Evolutionary conservation across 768 basidiomycete genomes (phyloP), one percentile per base, ranked within the genome.

Genomic region (Stropharia rugosoannulata): DNA sequence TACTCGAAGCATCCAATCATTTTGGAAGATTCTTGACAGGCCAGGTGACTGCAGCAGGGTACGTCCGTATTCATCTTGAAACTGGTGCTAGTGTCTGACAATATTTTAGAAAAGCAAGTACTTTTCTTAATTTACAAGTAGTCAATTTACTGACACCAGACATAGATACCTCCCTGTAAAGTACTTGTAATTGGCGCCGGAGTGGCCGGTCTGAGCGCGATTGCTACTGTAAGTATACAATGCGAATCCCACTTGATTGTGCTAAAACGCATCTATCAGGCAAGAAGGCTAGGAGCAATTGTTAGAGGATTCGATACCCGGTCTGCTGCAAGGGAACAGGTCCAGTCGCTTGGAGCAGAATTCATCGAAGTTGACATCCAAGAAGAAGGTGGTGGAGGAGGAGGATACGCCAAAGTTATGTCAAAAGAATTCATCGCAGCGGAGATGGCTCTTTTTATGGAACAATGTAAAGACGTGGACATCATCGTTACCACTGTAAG

Each of bases 391-490:
- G 83, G 85, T 27, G 93, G 86, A 5, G 82, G 76, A 13, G 93
- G 93, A 22, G 93, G 93, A 27, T 95, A 95, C 64, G 93, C 91
- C 19, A 94, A 93, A 71, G 83, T 85, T 59, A 94, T 94, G 91
- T 90, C 89, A 27, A 90, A 91, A 73, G 90, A 90, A 68, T 94
- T 93, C 67, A 85, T 93, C 55, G 89, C 84, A 46, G 91, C 90
- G 10, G 92, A 93, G 67, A 91, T 93, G 91, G 84, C 86, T 0
- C 77, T 95, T 42, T 94, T 95, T 73, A 79, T 89, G 81, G 84
- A 89, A 67, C 93, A 95, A 68, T 88, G 86, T 70, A 90, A 87
- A 66, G 92, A 93, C 18, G 93, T 94, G 10, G 93, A 95, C 65
- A 94, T 95, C 55, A 79, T 95, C 54, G 83, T 94, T 60, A 94